Evolutionary conservation across 768 basidiomycete genomes (phyloP), one percentile per base, ranked within the genome.

Genomic region (Dentipellis fragilis): DNA sequence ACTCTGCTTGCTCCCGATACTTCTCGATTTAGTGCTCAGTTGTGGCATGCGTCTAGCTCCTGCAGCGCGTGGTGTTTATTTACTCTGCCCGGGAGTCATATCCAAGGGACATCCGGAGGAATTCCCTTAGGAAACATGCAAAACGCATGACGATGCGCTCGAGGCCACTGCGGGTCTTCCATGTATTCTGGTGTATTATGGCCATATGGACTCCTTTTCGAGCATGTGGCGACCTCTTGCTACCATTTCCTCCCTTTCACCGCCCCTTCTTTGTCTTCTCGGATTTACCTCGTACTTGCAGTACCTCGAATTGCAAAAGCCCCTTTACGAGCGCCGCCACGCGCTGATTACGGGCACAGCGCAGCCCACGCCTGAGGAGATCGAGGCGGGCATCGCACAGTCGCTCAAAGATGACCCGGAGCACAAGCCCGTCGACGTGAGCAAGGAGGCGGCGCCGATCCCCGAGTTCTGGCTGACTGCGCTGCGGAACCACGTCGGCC

Each of bases 391-490:
- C 39, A 79, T 88, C 64, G 73, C 81, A 55, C 77, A 80, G 52
- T 83, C 85, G 3, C 66, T 77, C 60, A 87, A 94, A 66, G 90
- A 89, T 52, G 84, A 93, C 60, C 81, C 78, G 29, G 78, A 84
- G 0, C 86, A 87, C 70, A 73, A 73, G 23, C 75, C 81, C 17
- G 75, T 91, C 23, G 57, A 62, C 19, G 61, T 62, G 39, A 63
- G 63, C 8, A 66, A 65, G 54, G 61, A 56, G 56, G 67, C 71
- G 48, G 63, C 69, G 38, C 78, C 85, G 52, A 90, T 99, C 62
- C 91, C 94, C 52, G 87, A 95, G 64, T 99, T 99, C 80, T 99
- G 95, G 95, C 83, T 96, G 64, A 98, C 96, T 1, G 92, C 93
- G 2, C 78, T 98, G 54, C 84, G 89, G 61, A 98, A 96, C 72